Base-by-base conservation (phyloP, 208 protist genomes). In the Leptomonas pyrrhocoris region DNA sequence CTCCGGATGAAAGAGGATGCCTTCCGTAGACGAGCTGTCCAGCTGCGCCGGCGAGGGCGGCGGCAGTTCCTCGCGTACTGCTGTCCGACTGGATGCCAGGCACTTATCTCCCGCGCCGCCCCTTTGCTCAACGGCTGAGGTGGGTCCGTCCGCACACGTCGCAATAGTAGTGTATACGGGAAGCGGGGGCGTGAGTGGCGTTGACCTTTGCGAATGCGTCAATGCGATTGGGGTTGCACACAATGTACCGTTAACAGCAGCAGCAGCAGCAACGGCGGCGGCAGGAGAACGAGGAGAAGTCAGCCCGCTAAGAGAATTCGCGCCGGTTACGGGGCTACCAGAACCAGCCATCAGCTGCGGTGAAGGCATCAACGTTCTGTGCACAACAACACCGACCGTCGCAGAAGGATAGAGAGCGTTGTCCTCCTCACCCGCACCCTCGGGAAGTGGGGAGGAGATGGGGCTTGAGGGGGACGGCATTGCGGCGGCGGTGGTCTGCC, bases 391-490 rank as follows among this genome's bases (percentile, higher is more conserved):
- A 48, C 7, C 43, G 16, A 12, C 43, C 16, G 16, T 6, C 43
- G 18, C 43, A 48, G 16, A 48, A 21, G 23, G n/a, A 2, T n/a
- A 6, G 9, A 2, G 27, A 15, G 19, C 21, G 18, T 53, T 18
- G 28, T 36, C 51, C 11, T 46, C 68, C 12, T 48, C 30, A 2
- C 54, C 36, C 15, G 64, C 46, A 9, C 36, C 68, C 16, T 76
- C 70, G 0, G 34, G 25, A 12, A 40, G 30, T 30, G 69, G 58
- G 5, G 62, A 59, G 19, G 70, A 28, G 19, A 76, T 38, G 46
- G 70, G 70, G 40, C 70, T 76, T 1, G 70, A 76, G 9, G 70
- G 70, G 2, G 70, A 76, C 16, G 62, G 70, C 70, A 76, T 76
- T 11, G 70, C 36, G 28, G 70, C 70, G 11, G 62, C 56, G 2